These are phyloP conservation scores for Fusarium oxysporum DNA, from an alignment of 2,329 filamentous ascomycete species.

Conservation along the genomic window DNA sequence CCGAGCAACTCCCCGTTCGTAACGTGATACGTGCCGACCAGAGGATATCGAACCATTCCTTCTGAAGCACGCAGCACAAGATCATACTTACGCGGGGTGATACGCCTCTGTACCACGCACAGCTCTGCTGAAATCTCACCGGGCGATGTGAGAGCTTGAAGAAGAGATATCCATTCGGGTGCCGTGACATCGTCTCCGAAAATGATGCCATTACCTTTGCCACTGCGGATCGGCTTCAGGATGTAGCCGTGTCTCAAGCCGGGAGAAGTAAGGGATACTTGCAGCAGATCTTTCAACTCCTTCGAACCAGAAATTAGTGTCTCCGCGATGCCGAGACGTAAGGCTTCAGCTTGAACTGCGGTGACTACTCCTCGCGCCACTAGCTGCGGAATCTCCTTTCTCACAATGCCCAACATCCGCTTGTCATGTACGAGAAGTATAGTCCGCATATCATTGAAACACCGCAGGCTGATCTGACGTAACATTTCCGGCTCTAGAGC, in stretches of 20 bases:
- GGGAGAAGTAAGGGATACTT: conserved; percentile 15
- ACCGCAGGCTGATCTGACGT: conserved; percentile 51
- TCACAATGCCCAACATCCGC: conserved; percentile 55
- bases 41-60: conserved; percentile 43
- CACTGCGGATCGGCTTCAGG: conserved; percentile 54
- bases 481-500: conserved; percentile 48
- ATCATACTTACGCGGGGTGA: conserved; percentile 48
- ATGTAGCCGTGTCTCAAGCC: conserved; percentile 47
- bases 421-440: conserved; percentile 57
- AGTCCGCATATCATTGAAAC: conserved; percentile 56
- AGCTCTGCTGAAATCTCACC: neutral
- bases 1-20: conserved; percentile 46
- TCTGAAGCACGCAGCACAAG: conserved; percentile 46
- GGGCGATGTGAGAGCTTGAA: conserved; percentile 31
- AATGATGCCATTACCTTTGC: conserved; percentile 54
- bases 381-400: conserved; percentile 49
- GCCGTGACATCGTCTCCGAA: conserved; percentile 52
- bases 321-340: conserved; percentile 48
- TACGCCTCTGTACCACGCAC: conserved; percentile 49
- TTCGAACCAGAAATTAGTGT: conserved; percentile 50
- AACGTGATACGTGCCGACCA: conserved; percentile 52
- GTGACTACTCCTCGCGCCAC: conserved; percentile 45
- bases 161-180: conserved; percentile 45
- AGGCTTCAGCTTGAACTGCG: conserved; percentile 37
- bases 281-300: conserved; percentile 39